phyloP scores from a whole-genome alignment of 208 protist species.

The Leishmania tropica region DNA sequence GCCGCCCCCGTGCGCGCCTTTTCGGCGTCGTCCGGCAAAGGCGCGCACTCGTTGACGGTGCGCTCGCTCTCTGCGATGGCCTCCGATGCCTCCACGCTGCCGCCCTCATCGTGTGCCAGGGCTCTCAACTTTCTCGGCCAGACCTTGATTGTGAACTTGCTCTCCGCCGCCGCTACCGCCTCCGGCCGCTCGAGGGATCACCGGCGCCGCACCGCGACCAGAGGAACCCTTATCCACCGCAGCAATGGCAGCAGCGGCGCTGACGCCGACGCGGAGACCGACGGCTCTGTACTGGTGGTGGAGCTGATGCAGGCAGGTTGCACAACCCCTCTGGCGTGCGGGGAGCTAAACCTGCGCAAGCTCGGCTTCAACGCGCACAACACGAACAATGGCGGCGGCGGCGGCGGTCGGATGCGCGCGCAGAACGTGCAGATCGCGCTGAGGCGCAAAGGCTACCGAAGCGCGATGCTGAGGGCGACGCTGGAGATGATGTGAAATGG shows the following conservation, averaged over 20 bases:
- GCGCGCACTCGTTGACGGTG: background rate
- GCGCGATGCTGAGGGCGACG: constrained; percentile 17
- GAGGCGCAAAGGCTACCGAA: constrained; percentile 28
- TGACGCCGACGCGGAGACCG: constrained; percentile 1
- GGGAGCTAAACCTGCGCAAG: constrained; percentile 5
- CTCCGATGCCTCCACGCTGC: background rate
- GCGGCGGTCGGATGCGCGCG: constrained; percentile 2
- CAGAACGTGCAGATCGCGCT: constrained; percentile 22
- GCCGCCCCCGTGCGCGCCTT: background rate
- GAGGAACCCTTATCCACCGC: too few relatives aligned
- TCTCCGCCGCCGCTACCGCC: background rate
- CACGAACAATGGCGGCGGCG: background rate
- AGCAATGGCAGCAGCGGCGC: background rate
- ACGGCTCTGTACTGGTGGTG: constrained; percentile 9
- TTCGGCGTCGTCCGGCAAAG: background rate
- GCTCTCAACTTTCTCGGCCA: constrained; percentile 23
- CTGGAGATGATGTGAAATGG: constrained; percentile 13
- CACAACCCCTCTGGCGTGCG: constrained; percentile 15
- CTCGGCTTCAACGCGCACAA: constrained; percentile 3
- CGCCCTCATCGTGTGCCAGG: constrained; percentile 8
- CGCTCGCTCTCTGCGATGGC: background rate
- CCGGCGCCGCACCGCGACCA: background rate
- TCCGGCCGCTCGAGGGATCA: background rate
- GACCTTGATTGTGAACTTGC: constrained; percentile 14
- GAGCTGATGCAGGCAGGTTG: constrained; percentile 24